Conservation (phyloP, 441 rosid genomes). For the Corymbia calophylla region DNA sequence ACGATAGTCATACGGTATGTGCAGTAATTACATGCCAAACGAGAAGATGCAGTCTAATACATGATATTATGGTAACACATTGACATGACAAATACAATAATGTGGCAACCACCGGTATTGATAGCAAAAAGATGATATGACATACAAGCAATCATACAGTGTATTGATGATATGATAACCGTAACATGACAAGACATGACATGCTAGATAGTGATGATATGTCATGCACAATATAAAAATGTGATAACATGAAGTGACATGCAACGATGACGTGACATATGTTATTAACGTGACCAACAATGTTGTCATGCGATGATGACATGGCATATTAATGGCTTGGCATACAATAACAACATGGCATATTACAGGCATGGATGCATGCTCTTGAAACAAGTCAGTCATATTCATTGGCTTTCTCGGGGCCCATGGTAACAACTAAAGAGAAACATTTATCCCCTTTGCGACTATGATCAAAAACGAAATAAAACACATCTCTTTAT, state of each 20-base stretch:
- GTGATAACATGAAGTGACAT: not conserved
- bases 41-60: not conserved
- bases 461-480: not conserved
- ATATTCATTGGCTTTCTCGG: not conserved
- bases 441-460: not conserved
- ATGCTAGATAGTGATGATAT: not conserved
- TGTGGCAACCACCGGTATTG: not conserved
- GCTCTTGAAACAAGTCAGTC: not conserved
- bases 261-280: not conserved
- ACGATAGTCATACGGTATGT: not conserved
- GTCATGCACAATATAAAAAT: not conserved
- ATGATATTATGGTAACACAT: not conserved
- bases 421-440: not conserved
- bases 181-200: not conserved
- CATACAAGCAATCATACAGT: not conserved
- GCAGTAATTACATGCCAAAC: not conserved
- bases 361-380: not conserved
- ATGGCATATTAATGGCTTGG: not conserved
- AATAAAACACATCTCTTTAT: not conserved
- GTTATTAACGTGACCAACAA: not conserved
- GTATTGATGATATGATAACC: not conserved
- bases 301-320: not conserved
- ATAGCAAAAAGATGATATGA: not conserved
- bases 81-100: not conserved
- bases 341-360: not conserved